Evolutionary conservation across 2,329 filamentous ascomycete species (phyloP), one percentile per base, ranked within the genome.

Genomic region (Peltaster fructicola): DNA sequence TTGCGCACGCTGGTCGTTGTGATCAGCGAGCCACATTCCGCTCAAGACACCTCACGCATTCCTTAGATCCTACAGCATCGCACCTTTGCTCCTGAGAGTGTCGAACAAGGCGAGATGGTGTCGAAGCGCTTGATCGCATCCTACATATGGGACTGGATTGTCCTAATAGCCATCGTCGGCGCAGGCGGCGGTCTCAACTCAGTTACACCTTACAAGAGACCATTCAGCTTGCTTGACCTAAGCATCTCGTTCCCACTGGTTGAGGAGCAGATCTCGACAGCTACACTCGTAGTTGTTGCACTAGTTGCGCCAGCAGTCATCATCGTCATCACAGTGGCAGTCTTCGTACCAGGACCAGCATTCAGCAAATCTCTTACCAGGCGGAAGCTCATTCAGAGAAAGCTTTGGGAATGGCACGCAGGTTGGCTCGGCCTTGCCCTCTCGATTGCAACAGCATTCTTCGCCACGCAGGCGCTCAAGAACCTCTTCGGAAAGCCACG

Each of bases 381-480:
- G 12, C 50, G 62, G 4, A 52, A 79, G 26, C 59, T 84, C 21
- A 82, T 79, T 72, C 68, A 67, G 45, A 66, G 79, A 36, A 92
- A 88, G 53, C 49, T 92, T 2, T 93, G 85, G 82, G 84, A 93
- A 50, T 71, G 79, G 48, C 81, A 93, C 45, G 48, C 70, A 2
- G 82, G 79, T 30, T 80, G 75, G 69, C 68, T 92, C 41, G 84
- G 84, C 0, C 61, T 92, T 3, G 78, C 62, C 1, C 58, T 92
- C 10, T 69, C 77, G 3, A 57, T 81, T 7, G 69, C 73, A 3
- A 60, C 68, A 2, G 65, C 76, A 4, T 90, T 77, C 57, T 70
- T 88, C 50, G 70, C 90, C 40, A 85, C 82, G 1, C 72, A 80
- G 39, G 78, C 75, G 24, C 70, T 91, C 61, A 93, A 93, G 63